Percentiles rank a stretch among this genome's conserved stretches.
Evolutionary conservation across 257 asterid species (phyloP).

Genomic region (Henckelia pumila): DNA sequence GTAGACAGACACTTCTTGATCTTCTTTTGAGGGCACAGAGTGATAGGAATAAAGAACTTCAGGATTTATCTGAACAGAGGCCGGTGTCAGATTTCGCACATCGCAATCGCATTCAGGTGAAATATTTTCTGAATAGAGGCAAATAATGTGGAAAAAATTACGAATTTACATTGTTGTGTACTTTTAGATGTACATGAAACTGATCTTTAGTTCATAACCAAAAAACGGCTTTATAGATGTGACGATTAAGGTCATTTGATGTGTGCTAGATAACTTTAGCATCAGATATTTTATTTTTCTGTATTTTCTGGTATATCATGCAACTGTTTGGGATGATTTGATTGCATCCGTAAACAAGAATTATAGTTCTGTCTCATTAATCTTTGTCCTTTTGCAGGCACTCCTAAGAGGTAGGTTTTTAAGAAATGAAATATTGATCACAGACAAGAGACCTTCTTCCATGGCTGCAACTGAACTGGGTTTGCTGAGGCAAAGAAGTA

Average conservation of each 20-base stretch:
- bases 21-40: slow-evolving; percentile 68
- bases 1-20: slow-evolving; percentile 89
- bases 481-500: slow-evolving; percentile 62
- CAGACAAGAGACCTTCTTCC: slow-evolving; percentile 55
- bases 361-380: not conserved
- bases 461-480: slow-evolving; percentile 69
- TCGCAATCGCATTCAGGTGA: slow-evolving; percentile 93
- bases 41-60: slow-evolving; percentile 71
- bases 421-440: slow-evolving; percentile 43
- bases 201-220: not conserved
- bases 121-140: not conserved
- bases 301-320: slow-evolving; percentile 3
- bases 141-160: no score
- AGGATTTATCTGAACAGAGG: slow-evolving; percentile 46
- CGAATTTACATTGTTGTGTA: not conserved
- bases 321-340: not conserved
- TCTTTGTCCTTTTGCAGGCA: slow-evolving; percentile 48
- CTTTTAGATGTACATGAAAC: not conserved
- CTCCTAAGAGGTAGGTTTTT: slow-evolving; percentile 80
- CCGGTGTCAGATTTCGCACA: slow-evolving; percentile 77
- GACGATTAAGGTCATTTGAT: not conserved
- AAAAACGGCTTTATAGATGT: not conserved
- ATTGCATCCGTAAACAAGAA: slow-evolving; percentile 8
- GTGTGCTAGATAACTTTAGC: not conserved
- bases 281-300: not conserved